Conservation (phyloP, 768 basidiomycete genomes). For the Lactifluus rugatus region DNA sequence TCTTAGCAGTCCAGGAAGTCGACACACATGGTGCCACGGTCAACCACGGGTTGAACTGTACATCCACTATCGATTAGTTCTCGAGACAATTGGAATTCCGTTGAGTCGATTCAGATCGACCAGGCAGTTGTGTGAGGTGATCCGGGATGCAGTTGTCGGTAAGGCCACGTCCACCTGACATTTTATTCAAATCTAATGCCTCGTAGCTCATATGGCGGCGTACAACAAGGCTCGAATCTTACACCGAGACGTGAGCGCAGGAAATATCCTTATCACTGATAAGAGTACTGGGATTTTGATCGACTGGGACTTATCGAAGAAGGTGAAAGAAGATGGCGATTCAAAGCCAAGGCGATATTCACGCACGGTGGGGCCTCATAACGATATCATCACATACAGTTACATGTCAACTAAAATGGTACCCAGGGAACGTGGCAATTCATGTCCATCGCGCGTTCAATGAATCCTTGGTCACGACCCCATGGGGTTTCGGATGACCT, state of each 20-base stretch:
- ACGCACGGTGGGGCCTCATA: neutral
- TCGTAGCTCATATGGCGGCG: neutral
- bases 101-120: neutral
- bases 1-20: neutral
- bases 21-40: neutral
- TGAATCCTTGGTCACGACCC: neutral
- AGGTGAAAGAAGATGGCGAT: neutral
- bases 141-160: too few relatives aligned
- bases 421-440: neutral
- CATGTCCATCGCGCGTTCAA: neutral
- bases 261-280: slow-evolving; percentile 9
- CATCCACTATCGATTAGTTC: too few relatives aligned
- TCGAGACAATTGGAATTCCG: neutral
- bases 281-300: neutral
- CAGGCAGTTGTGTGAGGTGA: neutral
- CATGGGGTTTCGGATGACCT: neutral
- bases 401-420: neutral
- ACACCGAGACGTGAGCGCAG: too few relatives aligned
- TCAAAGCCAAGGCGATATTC: neutral
- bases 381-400: neutral
- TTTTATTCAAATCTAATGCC: neutral
- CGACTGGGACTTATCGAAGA: slow-evolving; percentile 1
- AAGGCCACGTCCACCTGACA: neutral
- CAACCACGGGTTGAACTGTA: neutral
- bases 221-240: too few relatives aligned